These are phyloP conservation scores for Nannochloris sp. DNA, from an alignment of 139 green algal genomes.

Conservation along the genomic window DNA sequence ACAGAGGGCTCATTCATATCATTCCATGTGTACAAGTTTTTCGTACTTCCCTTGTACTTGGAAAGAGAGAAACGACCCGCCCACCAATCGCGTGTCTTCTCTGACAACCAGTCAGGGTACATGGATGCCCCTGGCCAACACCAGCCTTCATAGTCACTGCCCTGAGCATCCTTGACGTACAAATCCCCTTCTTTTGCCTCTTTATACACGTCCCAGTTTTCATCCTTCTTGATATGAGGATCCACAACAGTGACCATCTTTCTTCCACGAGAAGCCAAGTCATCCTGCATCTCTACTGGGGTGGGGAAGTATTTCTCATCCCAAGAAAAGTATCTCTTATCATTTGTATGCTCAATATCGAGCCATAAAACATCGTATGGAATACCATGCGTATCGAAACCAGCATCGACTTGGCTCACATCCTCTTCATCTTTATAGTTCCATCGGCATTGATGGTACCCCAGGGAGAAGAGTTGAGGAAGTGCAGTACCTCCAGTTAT, in stretches of 20 bases:
- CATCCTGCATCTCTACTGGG: slow-evolving; percentile 65
- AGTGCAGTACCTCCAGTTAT: slow-evolving; percentile 83
- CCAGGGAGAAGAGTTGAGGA: slow-evolving; percentile 90
- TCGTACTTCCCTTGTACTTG: slow-evolving; percentile 76
- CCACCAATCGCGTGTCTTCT: slow-evolving; percentile 86
- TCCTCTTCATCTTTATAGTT: slow-evolving; percentile 94
- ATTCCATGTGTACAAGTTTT: slow-evolving; percentile 97
- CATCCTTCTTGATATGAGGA: slow-evolving; percentile 94
- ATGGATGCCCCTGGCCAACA: slow-evolving; percentile 90
- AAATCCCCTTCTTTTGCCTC: slow-evolving; percentile 66
- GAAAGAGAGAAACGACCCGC: slow-evolving; percentile 69
- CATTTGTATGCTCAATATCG: slow-evolving; percentile 99
- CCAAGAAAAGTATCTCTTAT: slow-evolving; percentile 98
- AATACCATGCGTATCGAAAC: slow-evolving; percentile 65
- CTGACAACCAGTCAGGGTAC: slow-evolving; percentile 87
- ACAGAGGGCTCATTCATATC: slow-evolving; percentile 99
- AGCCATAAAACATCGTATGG: slow-evolving; percentile 99
- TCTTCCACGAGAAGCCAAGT: slow-evolving; percentile 56
- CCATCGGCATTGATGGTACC: slow-evolving; percentile 98
- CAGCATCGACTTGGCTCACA: slow-evolving; percentile 62
- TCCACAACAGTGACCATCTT: slow-evolving; percentile 98
- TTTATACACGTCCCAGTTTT: slow-evolving; percentile 71
- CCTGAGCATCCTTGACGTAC: slow-evolving; percentile 81
- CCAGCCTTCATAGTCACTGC: slow-evolving; percentile 91
- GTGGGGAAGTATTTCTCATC: slow-evolving; percentile 78